Evolutionary conservation across 768 basidiomycete species (phyloP).

Genomic region (Flagelloscypha sp.): DNA sequence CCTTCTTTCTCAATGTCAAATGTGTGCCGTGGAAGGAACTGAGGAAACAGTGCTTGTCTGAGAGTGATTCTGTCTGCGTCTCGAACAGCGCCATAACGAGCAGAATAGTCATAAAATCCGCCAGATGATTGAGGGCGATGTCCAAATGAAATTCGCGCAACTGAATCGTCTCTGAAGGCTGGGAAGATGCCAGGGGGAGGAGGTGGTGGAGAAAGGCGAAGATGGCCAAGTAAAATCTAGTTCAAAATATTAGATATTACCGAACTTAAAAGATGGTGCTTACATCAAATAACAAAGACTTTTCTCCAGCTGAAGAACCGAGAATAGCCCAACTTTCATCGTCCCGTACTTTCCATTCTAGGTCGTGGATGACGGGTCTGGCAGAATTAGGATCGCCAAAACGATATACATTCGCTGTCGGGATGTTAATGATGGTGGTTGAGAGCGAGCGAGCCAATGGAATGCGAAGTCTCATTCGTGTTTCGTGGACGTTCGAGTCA

Average conservation of each 20-base stretch:
- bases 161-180: slow-evolving; percentile 49
- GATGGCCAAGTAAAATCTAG: slow-evolving; percentile 63
- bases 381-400: slow-evolving; percentile 47
- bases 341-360: slow-evolving; percentile 53
- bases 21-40: slow-evolving; percentile 29
- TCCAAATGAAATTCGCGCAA: slow-evolving; percentile 56
- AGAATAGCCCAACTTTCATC: slow-evolving; percentile 73
- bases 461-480: too few species aligned
- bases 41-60: slow-evolving; percentile 58
- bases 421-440: slow-evolving; percentile 28
- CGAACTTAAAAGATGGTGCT: slow-evolving; percentile 9
- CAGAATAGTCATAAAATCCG: slow-evolving; percentile 88
- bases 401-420: slow-evolving; percentile 44
- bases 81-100: slow-evolving; percentile 81
- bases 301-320: slow-evolving; percentile 55
- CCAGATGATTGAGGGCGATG: slow-evolving; percentile 48
- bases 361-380: slow-evolving; percentile 39
- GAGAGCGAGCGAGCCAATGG: neutral
- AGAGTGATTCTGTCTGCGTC: slow-evolving; percentile 80
- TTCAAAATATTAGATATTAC: neutral
- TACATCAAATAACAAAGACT: slow-evolving; percentile 60
- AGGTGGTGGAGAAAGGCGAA: slow-evolving; percentile 57
- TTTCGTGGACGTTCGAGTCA: too few species aligned
- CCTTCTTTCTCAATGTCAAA: slow-evolving; percentile 16
- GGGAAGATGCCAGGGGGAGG: slow-evolving; percentile 74